phyloP scores from a whole-genome alignment of 2,329 filamentous ascomycete species.

The Xylariaceae sp. region DNA sequence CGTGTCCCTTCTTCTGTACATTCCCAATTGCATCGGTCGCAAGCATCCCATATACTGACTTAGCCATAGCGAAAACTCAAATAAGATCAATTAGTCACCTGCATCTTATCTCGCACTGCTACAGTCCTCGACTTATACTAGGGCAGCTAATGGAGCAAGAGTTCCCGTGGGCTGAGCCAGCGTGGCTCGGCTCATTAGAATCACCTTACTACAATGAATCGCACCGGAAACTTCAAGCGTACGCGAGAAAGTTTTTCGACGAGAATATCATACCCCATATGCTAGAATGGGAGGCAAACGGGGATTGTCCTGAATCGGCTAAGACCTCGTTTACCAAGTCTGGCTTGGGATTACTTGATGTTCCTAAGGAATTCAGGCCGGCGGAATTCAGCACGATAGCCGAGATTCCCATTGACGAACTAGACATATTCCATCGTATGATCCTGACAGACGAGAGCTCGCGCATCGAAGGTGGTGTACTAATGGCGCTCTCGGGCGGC shows the following conservation, averaged over 20 bases:
- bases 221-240: conserved; percentile 61
- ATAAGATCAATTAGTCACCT: too few species aligned
- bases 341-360: conserved; percentile 40
- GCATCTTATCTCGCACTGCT: background rate
- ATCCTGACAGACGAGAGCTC: conserved; percentile 46
- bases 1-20: too few species aligned
- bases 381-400: conserved; percentile 48
- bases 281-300: conserved; percentile 66
- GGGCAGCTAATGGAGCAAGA: conserved; percentile 23
- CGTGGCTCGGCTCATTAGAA: conserved; percentile 31
- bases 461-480: conserved; percentile 57
- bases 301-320: conserved; percentile 52
- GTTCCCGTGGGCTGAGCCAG: conserved; percentile 35
- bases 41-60: too few species aligned
- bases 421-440: conserved; percentile 46
- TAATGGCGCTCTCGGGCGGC: conserved; percentile 60
- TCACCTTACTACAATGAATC: conserved; percentile 66
- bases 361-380: conserved; percentile 46
- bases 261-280: conserved; percentile 60
- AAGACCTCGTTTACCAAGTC: conserved; percentile 43
- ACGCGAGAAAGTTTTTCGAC: conserved; percentile 63
- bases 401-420: conserved; percentile 44
- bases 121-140: background rate
- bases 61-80: too few species aligned
- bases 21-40: too few species aligned